Conservation (phyloP, 257 asterid genomes). For the Plantago major region DNA sequence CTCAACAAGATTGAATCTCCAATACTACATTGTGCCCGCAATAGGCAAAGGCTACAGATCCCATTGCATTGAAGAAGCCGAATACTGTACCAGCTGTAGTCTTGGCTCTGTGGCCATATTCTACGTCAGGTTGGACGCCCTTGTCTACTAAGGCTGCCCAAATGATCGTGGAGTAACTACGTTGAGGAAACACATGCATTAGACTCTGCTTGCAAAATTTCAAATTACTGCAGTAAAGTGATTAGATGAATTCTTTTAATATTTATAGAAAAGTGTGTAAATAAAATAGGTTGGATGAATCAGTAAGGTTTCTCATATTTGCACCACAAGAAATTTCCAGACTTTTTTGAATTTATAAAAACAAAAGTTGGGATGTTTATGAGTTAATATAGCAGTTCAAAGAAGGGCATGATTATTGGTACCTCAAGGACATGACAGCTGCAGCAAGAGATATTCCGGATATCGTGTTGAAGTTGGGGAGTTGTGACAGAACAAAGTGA, state of each 20-base stretch:
- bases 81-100: slow-evolving; percentile 15
- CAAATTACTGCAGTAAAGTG: no score
- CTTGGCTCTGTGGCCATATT: slow-evolving; percentile 21
- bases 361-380: no score
- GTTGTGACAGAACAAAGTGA: slow-evolving; percentile 32
- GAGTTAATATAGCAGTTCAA: neutral
- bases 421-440: slow-evolving; percentile 31
- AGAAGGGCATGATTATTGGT: neutral
- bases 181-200: neutral
- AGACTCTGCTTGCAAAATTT: no score
- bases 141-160: slow-evolving; percentile 28
- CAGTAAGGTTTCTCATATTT: no score
- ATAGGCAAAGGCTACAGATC: slow-evolving; percentile 34
- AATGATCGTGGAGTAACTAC: slow-evolving; percentile 33
- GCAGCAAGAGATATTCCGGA: slow-evolving; percentile 32
- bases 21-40: slow-evolving; percentile 38
- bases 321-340: no score
- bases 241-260: no score
- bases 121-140: slow-evolving; percentile 20
- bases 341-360: no score
- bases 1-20: slow-evolving; percentile 41
- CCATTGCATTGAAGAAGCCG: slow-evolving; percentile 32
- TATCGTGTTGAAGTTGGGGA: slow-evolving; percentile 28
- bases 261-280: no score
- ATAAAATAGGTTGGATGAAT: no score